Evolutionary conservation across 495 filamentous ascomycete species (phyloP), one percentile per base, ranked within the genome.

Genomic region (Aspergillus cristatus): DNA sequence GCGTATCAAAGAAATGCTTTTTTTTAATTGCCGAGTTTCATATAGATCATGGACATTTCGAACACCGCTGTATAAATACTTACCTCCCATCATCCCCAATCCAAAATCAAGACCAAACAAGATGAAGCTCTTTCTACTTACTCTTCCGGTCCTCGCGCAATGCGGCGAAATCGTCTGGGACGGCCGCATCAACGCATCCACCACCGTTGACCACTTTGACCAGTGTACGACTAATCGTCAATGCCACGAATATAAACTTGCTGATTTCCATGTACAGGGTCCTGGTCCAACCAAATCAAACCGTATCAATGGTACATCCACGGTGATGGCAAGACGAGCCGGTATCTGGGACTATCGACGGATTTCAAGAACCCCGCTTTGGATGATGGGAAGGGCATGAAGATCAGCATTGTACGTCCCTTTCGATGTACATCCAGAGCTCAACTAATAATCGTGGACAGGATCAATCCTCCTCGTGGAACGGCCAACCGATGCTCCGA

Each of bases 281-380:
- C 72, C 10, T 85, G 74, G 74, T 59, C 60, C 0, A 76, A 74
- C 52, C 72, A 80, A 57, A 73, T 81, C 42, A 76, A 76, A 1
- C 72, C 76, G 1, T 85, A 76, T 56, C 78, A 84, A 49, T 84
- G 81, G 67, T 84, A 85, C 59, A 85, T 84, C 56, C 74, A 83
- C 61, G 79, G 79, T 3, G 50, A 57, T 6, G 70, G 62, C 14
- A 26, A 54, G 2, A 74, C 79, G 2, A 60, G 64, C 12, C 46
- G 72, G 35, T 82, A 83, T 44, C 69, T 83, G 35, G 75, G 71
- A 41, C 61, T 81, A 1, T 64, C 60, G 10, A 44, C 66, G 1
- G 37, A 47, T 34, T 79, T 65, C 70, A 82, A 82, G 61, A 86
- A 84, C 58, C 81, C 81, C 0, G 76, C 75, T 35, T 78, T 81